A percentile compares a stretch with the other conserved stretches of the same genome.
Conservation (phyloP, 2,329 filamentous ascomycete genomes). For the Ophiosphaerella korrae region DNA sequence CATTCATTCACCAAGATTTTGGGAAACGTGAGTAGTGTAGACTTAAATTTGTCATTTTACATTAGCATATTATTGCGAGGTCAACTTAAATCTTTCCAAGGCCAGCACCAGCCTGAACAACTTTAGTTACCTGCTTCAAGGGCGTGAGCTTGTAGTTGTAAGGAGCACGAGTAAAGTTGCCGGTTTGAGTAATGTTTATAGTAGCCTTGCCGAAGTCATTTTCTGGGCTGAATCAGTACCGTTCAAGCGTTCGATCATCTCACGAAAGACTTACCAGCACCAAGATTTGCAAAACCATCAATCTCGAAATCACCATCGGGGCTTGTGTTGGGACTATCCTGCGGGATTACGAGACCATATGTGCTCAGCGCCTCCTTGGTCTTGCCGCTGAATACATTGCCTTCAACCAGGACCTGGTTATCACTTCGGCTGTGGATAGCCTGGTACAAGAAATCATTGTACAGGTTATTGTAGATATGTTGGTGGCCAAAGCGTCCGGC, state of each 20-base stretch:
- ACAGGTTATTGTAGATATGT: constrained; percentile 64
- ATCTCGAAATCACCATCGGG: constrained; percentile 60
- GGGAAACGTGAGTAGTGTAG: not conserved
- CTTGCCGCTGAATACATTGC: constrained; percentile 54
- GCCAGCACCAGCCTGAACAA: constrained; percentile 54
- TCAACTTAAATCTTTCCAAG: constrained; percentile 48
- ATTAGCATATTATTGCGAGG: not conserved
- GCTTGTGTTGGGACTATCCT: constrained; percentile 60
- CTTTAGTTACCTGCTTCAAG: constrained; percentile 48
- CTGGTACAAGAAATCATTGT: constrained; percentile 45
- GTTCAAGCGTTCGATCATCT: not conserved
- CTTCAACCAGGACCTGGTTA: constrained; percentile 53
- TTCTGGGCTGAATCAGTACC: constrained; percentile 20
- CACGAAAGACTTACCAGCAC: constrained; percentile 51
- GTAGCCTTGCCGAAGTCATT: constrained; percentile 57
- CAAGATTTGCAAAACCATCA: constrained; percentile 61
- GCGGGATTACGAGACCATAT: constrained; percentile 61
- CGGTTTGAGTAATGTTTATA: constrained; percentile 60
- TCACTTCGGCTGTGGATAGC: constrained; percentile 53
- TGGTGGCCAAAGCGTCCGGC: constrained; percentile 69
- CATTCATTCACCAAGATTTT: not conserved
- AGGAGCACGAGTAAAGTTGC: constrained; percentile 55
- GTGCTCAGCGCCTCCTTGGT: constrained; percentile 59
- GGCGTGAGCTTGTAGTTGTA: constrained; percentile 58
- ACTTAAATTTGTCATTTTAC: not conserved